Evolutionary conservation across 1,284 basidiomycete genomes (phyloP).

Genomic region (Ustanciosporium gigantosporum): DNA sequence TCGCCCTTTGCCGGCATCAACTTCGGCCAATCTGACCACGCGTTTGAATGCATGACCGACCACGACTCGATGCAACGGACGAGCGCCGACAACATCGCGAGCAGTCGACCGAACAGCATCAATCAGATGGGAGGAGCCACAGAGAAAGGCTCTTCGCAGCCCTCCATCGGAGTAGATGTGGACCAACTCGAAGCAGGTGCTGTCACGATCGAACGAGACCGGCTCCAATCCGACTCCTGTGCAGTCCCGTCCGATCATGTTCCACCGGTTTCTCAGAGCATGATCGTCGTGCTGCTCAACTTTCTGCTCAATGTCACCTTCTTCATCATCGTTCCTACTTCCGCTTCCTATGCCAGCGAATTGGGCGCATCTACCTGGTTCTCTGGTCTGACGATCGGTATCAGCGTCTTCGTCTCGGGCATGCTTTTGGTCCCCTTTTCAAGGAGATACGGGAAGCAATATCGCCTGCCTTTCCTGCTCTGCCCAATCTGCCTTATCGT

Average conservation of each 20-base stretch:
- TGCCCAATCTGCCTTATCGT: conserved; percentile 26
- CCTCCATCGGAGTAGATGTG: too few relatives aligned
- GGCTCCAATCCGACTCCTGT: too few relatives aligned
- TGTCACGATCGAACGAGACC: neutral
- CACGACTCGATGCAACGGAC: too few relatives aligned
- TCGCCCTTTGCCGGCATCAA: too few relatives aligned
- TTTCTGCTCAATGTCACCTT: conserved; percentile 42
- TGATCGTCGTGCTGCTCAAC: conserved; percentile 30
- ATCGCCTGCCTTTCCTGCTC: conserved; percentile 29
- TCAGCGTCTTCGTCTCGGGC: conserved; percentile 22
- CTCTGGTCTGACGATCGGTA: conserved; percentile 38
- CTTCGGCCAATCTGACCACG: too few relatives aligned
- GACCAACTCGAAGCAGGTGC: neutral
- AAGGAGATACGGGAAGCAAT: conserved; percentile 13
- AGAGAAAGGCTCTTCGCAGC: too few relatives aligned
- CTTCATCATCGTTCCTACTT: conserved; percentile 46
- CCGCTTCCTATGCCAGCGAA: conserved; percentile 26
- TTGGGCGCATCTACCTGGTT: conserved; percentile 43
- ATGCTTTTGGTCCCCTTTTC: conserved; percentile 36
- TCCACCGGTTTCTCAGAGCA: conserved; percentile 20
- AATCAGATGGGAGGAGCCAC: too few relatives aligned
- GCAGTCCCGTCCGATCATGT: conserved; percentile 14
- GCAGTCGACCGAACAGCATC: too few relatives aligned
- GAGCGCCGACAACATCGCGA: too few relatives aligned
- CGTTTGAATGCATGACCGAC: too few relatives aligned